Conservation (phyloP, 2,329 filamentous ascomycete species). For the Ophiostoma novo-ulmi region DNA sequence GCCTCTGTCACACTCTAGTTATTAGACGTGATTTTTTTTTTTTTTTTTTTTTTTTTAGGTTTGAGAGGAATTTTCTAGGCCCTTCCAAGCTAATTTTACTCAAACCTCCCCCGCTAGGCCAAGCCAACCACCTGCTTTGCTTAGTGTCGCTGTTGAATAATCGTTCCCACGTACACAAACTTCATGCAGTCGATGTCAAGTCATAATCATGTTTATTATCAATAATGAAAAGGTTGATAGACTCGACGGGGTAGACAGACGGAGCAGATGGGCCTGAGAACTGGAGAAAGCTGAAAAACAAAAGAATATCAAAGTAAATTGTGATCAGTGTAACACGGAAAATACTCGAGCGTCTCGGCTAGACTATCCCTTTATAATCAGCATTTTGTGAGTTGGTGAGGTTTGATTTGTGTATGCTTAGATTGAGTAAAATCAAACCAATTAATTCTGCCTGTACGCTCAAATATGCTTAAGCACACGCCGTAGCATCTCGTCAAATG, state of each 20-base stretch:
- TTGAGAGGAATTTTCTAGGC: not conserved
- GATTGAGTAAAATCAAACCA: not conserved
- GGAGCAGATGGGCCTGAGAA: not conserved
- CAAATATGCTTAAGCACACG: not conserved
- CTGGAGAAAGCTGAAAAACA: not conserved
- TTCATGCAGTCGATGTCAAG: not conserved
- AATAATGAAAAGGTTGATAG: not conserved
- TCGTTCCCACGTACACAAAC: not conserved
- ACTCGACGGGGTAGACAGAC: not conserved
- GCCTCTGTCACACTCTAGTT: not conserved
- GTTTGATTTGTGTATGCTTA: not conserved
- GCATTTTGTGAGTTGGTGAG: not conserved
- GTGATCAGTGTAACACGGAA: not conserved
- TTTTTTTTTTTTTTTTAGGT: not conserved
- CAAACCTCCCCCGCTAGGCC: not conserved
- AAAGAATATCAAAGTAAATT: not conserved
- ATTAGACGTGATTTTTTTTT: not conserved
- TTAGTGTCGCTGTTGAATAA: conserved; percentile 2
- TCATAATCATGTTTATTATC: not conserved
- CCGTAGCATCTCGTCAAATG: conserved; percentile 1
- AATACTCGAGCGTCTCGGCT: not conserved
- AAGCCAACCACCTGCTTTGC: not conserved
- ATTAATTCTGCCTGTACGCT: not conserved
- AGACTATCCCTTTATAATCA: not conserved
- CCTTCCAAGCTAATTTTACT: not conserved